These are phyloP conservation scores for Nasturtium officinale DNA, from an alignment of 345 rosid species.

Conservation along the genomic window DNA sequence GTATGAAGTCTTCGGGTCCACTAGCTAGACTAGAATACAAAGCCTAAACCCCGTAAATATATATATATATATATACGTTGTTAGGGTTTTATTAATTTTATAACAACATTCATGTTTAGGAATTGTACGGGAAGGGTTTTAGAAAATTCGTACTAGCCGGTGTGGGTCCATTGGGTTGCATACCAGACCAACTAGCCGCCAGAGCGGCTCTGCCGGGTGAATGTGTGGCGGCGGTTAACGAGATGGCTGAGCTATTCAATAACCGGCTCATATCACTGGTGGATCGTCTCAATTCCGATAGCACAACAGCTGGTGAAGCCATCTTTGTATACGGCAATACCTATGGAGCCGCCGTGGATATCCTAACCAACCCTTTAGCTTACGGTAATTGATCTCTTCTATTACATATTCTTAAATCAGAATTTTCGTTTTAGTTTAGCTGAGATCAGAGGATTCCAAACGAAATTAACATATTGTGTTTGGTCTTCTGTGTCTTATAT, in stretches of 20 bases:
- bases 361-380: conserved; percentile 44
- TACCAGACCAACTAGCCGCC: conserved; percentile 58
- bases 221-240: conserved; percentile 51
- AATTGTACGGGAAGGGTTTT: conserved; percentile 56
- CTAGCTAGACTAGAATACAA: background rate
- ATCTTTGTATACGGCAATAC: conserved; percentile 61
- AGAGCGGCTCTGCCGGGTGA: conserved; percentile 46
- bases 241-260: conserved; percentile 54
- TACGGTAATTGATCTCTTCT: conserved; percentile 14
- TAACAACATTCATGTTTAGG: conserved; percentile 22
- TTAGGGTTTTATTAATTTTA: background rate
- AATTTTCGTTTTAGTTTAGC: background rate
- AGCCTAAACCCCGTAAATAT: background rate
- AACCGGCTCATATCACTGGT: conserved; percentile 50
- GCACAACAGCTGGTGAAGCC: conserved; percentile 29
- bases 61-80: background rate
- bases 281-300: conserved; percentile 49
- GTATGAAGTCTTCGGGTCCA: background rate
- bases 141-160: conserved; percentile 66
- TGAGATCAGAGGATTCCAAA: background rate
- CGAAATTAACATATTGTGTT: too few species aligned
- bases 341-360: conserved; percentile 47
- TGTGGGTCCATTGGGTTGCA: conserved; percentile 70
- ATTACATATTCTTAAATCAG: background rate
- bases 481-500: background rate